Evolutionary conservation across 2,329 filamentous ascomycete species (phyloP).

Genomic region (Cadophora sp.): DNA sequence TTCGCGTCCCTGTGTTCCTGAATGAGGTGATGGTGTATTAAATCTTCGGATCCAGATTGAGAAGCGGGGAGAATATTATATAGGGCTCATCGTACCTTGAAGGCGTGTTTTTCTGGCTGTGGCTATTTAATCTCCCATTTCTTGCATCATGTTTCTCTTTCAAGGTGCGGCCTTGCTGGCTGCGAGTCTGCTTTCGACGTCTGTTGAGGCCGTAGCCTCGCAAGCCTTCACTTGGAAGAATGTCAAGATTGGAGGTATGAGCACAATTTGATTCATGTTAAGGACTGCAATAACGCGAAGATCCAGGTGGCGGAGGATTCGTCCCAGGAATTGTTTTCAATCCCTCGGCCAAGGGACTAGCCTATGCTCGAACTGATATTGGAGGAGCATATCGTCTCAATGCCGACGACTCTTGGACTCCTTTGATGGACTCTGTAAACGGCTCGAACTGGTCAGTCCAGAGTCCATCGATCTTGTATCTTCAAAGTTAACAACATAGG

Average conservation of each 20-base stretch:
- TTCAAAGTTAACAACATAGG: slow-evolving; percentile 43
- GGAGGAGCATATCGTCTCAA: slow-evolving; percentile 65
- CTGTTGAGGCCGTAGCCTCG: slow-evolving; percentile 28
- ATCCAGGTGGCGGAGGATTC: slow-evolving; percentile 58
- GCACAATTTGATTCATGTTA: neutral
- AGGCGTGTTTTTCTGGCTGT: neutral
- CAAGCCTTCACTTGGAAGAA: slow-evolving; percentile 49
- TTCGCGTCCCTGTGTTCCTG: slow-evolving; percentile 29
- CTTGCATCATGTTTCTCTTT: slow-evolving; percentile 23
- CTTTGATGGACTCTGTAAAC: slow-evolving; percentile 52
- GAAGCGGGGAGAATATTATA: slow-evolving; percentile 15
- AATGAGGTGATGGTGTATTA: neutral
- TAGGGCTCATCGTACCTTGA: slow-evolving; percentile 16
- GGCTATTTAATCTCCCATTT: neutral
- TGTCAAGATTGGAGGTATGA: slow-evolving; percentile 54
- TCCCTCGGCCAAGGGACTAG: slow-evolving; percentile 55
- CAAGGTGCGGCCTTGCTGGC: slow-evolving; percentile 25
- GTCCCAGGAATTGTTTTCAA: slow-evolving; percentile 63
- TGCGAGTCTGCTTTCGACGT: slow-evolving; percentile 23
- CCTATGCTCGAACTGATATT: slow-evolving; percentile 63
- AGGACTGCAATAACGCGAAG: neutral
- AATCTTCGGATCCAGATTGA: slow-evolving; percentile 7
- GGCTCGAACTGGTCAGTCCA: slow-evolving; percentile 29
- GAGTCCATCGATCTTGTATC: neutral
- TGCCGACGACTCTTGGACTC: slow-evolving; percentile 59